Evolutionary conservation across 495 filamentous ascomycete species (phyloP).

Genomic region (Xylaria bambusicola): DNA sequence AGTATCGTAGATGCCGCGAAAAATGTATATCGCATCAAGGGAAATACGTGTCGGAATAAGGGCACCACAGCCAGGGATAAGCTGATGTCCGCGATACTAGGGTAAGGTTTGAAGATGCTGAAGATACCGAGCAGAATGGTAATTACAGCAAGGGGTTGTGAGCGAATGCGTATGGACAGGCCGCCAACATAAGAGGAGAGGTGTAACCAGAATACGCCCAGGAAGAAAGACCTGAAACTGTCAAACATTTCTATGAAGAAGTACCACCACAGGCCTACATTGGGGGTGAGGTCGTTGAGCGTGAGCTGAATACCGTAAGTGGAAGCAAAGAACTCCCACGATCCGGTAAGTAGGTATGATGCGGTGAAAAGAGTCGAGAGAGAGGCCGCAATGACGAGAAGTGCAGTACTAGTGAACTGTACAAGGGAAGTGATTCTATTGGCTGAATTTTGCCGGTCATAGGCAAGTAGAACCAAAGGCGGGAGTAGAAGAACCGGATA

Average conservation of each 20-base stretch:
- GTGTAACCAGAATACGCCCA: constrained; percentile 97
- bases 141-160: constrained; percentile 83
- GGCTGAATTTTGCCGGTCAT: constrained; percentile 59
- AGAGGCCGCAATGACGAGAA: constrained; percentile 49
- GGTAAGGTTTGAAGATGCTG: constrained; percentile 94
- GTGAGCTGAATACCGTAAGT: constrained; percentile 92
- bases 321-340: constrained; percentile 80
- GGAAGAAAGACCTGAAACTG: constrained; percentile 94
- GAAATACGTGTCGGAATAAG: constrained; percentile 92
- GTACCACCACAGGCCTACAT: constrained; percentile 98
- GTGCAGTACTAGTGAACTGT: constrained; percentile 55
- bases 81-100: constrained; percentile 83
- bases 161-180: constrained; percentile 73
- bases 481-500: constrained; percentile 87
- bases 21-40: constrained; percentile 92
- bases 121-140: constrained; percentile 82
- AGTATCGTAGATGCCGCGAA: constrained; percentile 77
- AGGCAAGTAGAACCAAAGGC: constrained; percentile 78
- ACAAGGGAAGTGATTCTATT: constrained; percentile 34
- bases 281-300: constrained; percentile 90
- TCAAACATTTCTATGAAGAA: constrained; percentile 99
- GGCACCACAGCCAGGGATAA: constrained; percentile 81
- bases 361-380: constrained; percentile 61
- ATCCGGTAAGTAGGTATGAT: constrained; percentile 76
- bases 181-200: constrained; percentile 84